Conservation (phyloP, 106 monocot genomes). For the Apostasia shenzhenica region DNA sequence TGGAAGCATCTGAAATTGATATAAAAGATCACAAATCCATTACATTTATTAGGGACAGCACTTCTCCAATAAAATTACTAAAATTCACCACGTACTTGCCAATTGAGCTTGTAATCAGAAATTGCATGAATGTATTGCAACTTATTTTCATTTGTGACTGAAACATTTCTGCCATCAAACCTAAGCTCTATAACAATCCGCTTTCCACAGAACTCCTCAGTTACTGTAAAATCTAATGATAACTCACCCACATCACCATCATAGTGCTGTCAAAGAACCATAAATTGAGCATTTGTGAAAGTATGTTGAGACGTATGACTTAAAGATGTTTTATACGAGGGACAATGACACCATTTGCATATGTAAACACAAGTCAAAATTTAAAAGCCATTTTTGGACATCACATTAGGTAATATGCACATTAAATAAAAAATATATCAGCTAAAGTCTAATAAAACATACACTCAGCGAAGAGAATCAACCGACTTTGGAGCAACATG, state of each 20-base stretch:
- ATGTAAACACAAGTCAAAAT: too few species aligned
- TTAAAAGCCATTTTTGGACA: too few species aligned
- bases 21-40: not conserved
- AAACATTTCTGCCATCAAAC: slow-evolving; percentile 64
- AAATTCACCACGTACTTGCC: slow-evolving; percentile 44
- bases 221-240: slow-evolving; percentile 86
- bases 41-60: not conserved
- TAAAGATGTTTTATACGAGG: too few species aligned
- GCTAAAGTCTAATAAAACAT: too few species aligned
- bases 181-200: slow-evolving; percentile 59
- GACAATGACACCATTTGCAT: too few species aligned
- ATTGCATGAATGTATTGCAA: slow-evolving; percentile 89
- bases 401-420: too few species aligned
- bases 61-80: not conserved
- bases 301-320: not conserved
- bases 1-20: slow-evolving; percentile 69
- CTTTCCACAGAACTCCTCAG: slow-evolving; percentile 72
- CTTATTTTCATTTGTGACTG: slow-evolving; percentile 88
- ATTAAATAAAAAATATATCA: too few species aligned
- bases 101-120: slow-evolving; percentile 91
- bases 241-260: slow-evolving; percentile 81
- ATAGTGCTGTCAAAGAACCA: slow-evolving; percentile 40
- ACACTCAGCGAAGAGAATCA: too few species aligned
- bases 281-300: not conserved
- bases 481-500: too few species aligned